A percentile compares a stretch with the other conserved stretches of the same genome.
phyloP scores from a whole-genome alignment of 352 stramenopile species.

The Globisporangium irregulare region DNA sequence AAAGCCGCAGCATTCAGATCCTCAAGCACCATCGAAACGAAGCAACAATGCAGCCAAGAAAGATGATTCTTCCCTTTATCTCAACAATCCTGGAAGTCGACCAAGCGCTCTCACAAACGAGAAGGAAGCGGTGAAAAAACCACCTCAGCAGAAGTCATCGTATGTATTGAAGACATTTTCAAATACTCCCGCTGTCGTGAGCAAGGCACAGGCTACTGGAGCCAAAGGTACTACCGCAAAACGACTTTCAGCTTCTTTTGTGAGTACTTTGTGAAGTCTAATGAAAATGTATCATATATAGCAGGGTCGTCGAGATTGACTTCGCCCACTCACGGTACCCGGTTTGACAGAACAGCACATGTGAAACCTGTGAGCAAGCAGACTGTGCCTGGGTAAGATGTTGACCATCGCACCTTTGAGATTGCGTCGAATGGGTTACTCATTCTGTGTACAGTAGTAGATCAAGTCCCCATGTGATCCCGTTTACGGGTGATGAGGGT shows the following conservation, averaged over 20 bases:
- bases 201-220: not conserved
- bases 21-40: not conserved
- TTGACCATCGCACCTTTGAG: not conserved
- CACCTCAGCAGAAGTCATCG: constrained; percentile 5
- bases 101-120: not conserved
- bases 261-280: not conserved
- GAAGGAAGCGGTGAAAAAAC: not conserved
- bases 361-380: not conserved
- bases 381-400: not conserved
- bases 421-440: not conserved
- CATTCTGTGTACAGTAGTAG: not conserved
- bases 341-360: not conserved
- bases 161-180: not conserved
- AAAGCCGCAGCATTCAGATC: not conserved
- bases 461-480: constrained; percentile 15
- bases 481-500: constrained; percentile 6
- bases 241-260: not conserved
- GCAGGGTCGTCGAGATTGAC: not conserved
- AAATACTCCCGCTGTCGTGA: not conserved
- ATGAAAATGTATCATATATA: not conserved
- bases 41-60: not conserved
- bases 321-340: not conserved
- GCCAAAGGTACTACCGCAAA: constrained; percentile 5
- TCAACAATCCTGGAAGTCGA: not conserved
- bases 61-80: not conserved